Evolutionary conservation across 2,329 filamentous ascomycete species (phyloP), one percentile per base, ranked within the genome.

Genomic region (Thelonectria rubi): DNA sequence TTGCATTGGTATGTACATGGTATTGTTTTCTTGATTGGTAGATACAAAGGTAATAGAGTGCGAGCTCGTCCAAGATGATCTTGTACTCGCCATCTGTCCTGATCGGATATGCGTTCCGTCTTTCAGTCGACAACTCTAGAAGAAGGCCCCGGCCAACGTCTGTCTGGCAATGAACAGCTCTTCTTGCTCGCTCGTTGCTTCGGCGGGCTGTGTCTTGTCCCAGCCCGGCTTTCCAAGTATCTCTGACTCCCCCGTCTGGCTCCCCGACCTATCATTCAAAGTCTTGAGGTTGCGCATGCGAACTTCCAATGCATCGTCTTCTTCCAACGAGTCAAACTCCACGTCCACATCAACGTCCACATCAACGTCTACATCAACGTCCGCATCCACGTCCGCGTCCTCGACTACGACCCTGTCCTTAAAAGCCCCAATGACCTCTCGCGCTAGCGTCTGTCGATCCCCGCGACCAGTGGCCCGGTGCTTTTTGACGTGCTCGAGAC

Each of bases 401-500:
- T 34, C 21, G 20, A 58, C 56, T 7, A 62, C 42, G 15, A 71
- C 69, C 18, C n/a, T 47, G 20, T 55, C 53, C 34, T 66, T 67
- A 42, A 72, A 69, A 34, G 62, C 64, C 3, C 62, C 61, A 17
- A 70, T 55, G 21, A 71, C 47, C 14, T 66, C 65, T 20, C 64
- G 60, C 8, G 54, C 51, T 3, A 72, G 43, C 11, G 46, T 45
- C 4, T 62, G 60, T 30, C 68, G 69, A 18, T 71, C 70, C 26
- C 60, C 58, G n/a, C 52, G 55, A 8, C 58, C 63, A 12, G 49
- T 66, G 9, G 68, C 62, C 15, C 70, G 62, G 20, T 69, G 40
- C 3, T 47, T 58, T 49, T 72, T 72, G 55, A 72, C 55, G 14
- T 73, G 70, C 37, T 68, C 56, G 24, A 72, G 57, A 2, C 67